These are phyloP conservation scores for Stereum hirsutum DNA, from an alignment of 1,284 basidiomycete genomes.

Conservation along the genomic window DNA sequence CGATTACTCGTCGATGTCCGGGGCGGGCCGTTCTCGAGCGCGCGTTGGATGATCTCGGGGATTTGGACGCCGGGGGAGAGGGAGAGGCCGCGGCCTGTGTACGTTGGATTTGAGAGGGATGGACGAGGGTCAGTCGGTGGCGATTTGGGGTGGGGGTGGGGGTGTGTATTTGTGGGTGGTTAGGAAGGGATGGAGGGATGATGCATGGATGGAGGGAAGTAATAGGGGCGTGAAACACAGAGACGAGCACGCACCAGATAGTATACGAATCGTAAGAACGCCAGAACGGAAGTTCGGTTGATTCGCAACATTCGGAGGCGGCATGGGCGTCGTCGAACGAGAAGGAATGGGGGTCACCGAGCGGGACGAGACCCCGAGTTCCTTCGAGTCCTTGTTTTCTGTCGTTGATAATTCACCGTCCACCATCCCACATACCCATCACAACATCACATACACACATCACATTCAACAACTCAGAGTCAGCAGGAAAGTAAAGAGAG, in stretches of 20 bases:
- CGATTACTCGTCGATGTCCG: conserved; percentile 61
- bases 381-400: conserved; percentile 62
- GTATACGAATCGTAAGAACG: conserved; percentile 81
- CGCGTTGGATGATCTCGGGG: conserved; percentile 82
- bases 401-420: too few species aligned
- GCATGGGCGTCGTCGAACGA: conserved; percentile 61
- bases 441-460: too few species aligned
- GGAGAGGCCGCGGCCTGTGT: conserved; percentile 60
- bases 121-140: not conserved
- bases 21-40: conserved; percentile 50
- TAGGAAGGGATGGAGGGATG: not conserved
- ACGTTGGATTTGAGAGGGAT: too few species aligned
- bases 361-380: conserved; percentile 58
- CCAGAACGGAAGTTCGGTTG: conserved; percentile 57
- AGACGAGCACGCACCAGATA: conserved; percentile 50
- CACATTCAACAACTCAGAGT: too few species aligned
- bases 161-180: not conserved
- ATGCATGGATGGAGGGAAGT: not conserved
- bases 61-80: conserved; percentile 68
- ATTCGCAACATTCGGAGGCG: conserved; percentile 32
- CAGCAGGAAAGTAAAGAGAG: not conserved
- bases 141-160: not conserved
- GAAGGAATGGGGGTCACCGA: conserved; percentile 64
- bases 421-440: too few species aligned
- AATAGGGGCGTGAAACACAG: not conserved